Base-by-base conservation (phyloP, 345 rosid genomes). In the Ceriops decandra region DNA sequence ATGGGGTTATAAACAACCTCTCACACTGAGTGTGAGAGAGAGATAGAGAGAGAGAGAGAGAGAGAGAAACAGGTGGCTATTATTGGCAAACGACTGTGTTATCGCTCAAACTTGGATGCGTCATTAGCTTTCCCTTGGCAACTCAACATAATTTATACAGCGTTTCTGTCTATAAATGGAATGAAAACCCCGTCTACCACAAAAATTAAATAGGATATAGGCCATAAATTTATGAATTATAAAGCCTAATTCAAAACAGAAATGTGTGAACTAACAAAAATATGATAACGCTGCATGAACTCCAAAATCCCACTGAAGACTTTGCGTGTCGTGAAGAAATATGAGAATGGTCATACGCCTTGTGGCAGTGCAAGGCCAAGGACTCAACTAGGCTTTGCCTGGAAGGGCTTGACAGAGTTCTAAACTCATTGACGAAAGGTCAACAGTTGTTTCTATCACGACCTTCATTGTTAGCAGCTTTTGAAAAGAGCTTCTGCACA, bases 121-220 rank as follows among this genome's bases (percentile, higher is more conserved):
- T 4, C 5, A 42, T 54, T 69, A 46, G 71, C 54, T 63, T 70
- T 70, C 72, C 66, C 57, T 28, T 31, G 36, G 62, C 70, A 46
- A 46, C 58, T 62, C 70, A 24, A 27, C 75, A 71, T 60, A 47
- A 62, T 63, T 77, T 80, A 76, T 70, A 78, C 72, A 74, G 8
- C 73, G 64, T 57, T 66, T 28, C 7, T 57, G 70, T 74, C 73
- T 70, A 75, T 53, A 28, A 47, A 68, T 72, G 32, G 22, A 15
- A 75, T 60, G 6, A 52, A 64, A 60, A 51, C 52, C 68, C 65
- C 70, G 64, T 74, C 66, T 74, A 68, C 51, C 53, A 60, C 73
- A 28, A 64, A 71, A 69, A 51, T 54, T 26, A 22, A 70, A 15
- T 7, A 42, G 36, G 69, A 27, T 51, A 27, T 56, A 70, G 57